Percentiles rank a stretch among this genome's conserved stretches.
Conservation (phyloP, 352 stramenopile genomes). For the Phytopythium montanum region DNA sequence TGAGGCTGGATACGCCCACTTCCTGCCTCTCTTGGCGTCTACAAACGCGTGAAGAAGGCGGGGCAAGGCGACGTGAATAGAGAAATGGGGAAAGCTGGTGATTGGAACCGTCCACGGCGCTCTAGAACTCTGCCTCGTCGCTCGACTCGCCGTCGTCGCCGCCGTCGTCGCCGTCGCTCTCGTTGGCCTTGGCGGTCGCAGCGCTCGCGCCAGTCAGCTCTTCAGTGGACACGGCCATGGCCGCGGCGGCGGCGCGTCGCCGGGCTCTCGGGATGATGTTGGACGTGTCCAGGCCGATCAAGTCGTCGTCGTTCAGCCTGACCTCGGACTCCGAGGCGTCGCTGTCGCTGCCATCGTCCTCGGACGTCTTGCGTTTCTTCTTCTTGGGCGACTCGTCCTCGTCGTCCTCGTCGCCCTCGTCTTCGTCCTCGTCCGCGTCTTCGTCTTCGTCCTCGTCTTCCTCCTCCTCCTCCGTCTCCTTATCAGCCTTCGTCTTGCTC, state of each 20-base stretch:
- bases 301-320: slow-evolving; percentile 86
- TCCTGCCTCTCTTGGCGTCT: slow-evolving; percentile 20
- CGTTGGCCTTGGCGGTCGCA: slow-evolving; percentile 2
- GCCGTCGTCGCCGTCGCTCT: slow-evolving; percentile 18
- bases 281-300: slow-evolving; percentile 76
- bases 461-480: slow-evolving; percentile 40
- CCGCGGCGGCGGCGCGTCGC: slow-evolving; percentile 66
- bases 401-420: slow-evolving; percentile 36
- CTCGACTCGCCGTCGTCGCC: slow-evolving; percentile 81
- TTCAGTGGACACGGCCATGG: slow-evolving; percentile 63
- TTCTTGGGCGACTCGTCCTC: slow-evolving; percentile 51
- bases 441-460: slow-evolving; percentile 48
- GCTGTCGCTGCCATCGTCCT: slow-evolving; percentile 59
- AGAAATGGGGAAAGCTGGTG: background rate
- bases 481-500: slow-evolving; percentile 32
- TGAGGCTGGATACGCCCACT: slow-evolving; percentile 47
- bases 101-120: background rate
- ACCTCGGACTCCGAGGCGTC: slow-evolving; percentile 69
- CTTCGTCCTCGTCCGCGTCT: slow-evolving; percentile 41
- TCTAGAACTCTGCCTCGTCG: slow-evolving; percentile 85
- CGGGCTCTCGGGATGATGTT: slow-evolving; percentile 83
- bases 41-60: background rate
- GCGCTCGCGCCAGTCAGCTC: slow-evolving; percentile 30
- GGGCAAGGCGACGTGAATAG: background rate
- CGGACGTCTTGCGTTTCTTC: slow-evolving; percentile 69